Base-by-base conservation (phyloP, 768 basidiomycete species). In the Boletus rubescentipes region DNA sequence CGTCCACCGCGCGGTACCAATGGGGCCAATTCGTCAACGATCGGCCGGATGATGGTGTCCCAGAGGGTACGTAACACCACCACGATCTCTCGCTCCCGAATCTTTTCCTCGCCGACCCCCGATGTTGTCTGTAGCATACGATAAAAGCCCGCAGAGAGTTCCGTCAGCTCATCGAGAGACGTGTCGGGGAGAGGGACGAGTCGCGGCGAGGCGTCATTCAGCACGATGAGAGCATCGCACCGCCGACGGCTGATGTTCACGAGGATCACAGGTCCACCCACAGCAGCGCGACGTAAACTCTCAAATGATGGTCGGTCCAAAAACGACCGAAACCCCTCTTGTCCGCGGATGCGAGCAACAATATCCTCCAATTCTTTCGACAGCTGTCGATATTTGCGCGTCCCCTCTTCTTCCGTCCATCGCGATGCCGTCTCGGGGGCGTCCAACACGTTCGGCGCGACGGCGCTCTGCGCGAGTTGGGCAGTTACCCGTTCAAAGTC, bases 191-290 rank as follows among this genome's bases (percentile, higher is more conserved):
- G 66, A 9, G 62, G 59, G 6, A 68, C 54, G 20, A 57, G 57
- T 35, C 53, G 60, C 0, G 65, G 67, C 2, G 58, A 32, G 9
- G 52, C 53, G 10, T 59, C 53, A 11, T 60, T 38, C n/a, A 62
- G 38, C 21, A 76, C 60, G 12, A 75, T 69, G 26, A 78, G 26
- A 0, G 74, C 76, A 52, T 78, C 74, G 35, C 74, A 78, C n/a
- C 72, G 62, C 34, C 26, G 51, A 10, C 31, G 23, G 52, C 64
- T 58, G 23, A 67, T 54, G 36, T 76, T 77, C 42, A 77, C 60
- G 15, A 78, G 51, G 18, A 76, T 68, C n/a, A 73, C 64, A 6
- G 73, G 72, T 3, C 73, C 74, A 2, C 55, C 62, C 1, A 52
- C 44, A 4, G 70, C 66, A 21, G 64, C 62, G 2, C 12, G 45